Conservation (phyloP, 2,329 filamentous ascomycete genomes). For the Calonectria montana region DNA sequence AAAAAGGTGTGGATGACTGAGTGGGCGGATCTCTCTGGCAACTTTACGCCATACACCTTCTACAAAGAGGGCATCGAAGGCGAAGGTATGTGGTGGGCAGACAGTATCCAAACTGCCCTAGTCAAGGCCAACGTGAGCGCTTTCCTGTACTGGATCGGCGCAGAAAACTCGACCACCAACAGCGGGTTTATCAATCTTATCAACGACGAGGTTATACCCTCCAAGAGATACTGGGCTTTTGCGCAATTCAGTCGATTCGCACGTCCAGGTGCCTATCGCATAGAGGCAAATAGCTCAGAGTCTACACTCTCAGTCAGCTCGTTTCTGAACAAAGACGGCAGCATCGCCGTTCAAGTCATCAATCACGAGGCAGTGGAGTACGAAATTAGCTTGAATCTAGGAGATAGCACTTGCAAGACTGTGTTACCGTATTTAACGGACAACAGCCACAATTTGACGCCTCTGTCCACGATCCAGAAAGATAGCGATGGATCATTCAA, state of each 20-base stretch:
- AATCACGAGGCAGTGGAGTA: neutral
- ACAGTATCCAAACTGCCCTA: neutral
- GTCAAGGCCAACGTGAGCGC: neutral
- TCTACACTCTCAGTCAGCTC: neutral
- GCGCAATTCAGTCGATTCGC: neutral
- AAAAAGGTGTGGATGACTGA: neutral
- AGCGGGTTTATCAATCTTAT: neutral
- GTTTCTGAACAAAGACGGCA: neutral
- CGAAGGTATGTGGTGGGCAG: neutral
- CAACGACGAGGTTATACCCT: neutral
- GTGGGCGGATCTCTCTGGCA: neutral
- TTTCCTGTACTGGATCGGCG: neutral
- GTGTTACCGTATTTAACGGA: neutral
- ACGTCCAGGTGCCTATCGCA: neutral
- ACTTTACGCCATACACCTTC: neutral
- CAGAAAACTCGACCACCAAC: conserved; percentile 1
- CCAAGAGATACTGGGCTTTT: neutral
- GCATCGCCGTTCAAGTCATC: neutral
- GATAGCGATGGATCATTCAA: neutral
- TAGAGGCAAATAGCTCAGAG: neutral
- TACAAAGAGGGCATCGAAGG: neutral
- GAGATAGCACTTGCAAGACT: neutral
- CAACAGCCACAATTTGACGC: neutral
- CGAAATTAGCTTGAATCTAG: neutral
- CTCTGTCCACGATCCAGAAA: neutral